phyloP scores from a whole-genome alignment of 1,284 basidiomycete genomes.

The Cerrena zonata region DNA sequence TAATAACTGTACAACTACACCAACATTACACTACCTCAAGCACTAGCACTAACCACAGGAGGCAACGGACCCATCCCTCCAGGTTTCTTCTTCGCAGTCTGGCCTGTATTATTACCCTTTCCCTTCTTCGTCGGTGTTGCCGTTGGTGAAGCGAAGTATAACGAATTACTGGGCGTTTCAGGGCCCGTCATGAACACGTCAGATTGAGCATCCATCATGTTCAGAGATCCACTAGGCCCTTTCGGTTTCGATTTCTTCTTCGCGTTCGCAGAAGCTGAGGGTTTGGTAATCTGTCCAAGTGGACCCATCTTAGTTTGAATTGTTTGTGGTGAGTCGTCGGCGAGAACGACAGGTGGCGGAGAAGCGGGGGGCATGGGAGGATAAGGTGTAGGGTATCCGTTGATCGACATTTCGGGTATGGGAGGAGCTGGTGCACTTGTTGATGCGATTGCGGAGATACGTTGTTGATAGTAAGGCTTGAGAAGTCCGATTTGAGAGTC shows the following conservation, averaged over 20 bases:
- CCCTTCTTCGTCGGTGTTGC: slow-evolving; percentile 24
- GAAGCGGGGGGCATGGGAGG: slow-evolving; percentile 4
- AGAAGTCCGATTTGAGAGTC: slow-evolving; percentile 82
- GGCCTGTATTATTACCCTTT: slow-evolving; percentile 15
- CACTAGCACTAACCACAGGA: slow-evolving; percentile 50
- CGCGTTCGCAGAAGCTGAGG: slow-evolving; percentile 22
- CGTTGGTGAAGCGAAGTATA: slow-evolving; percentile 12
- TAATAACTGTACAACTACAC: no score
- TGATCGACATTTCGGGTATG: not conserved
- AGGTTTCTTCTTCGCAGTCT: slow-evolving; percentile 28
- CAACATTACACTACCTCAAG: no score
- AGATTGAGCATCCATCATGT: slow-evolving; percentile 4
- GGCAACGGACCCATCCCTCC: slow-evolving; percentile 33
- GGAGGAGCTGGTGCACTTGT: not conserved
- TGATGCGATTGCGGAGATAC: slow-evolving; percentile 42
- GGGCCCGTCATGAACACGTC: slow-evolving; percentile 2
- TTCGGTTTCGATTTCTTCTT: slow-evolving; percentile 37
- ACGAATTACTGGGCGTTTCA: slow-evolving; percentile 1
- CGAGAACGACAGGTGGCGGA: slow-evolving; percentile 32
- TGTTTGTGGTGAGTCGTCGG: slow-evolving; percentile 56
- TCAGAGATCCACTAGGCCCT: slow-evolving; percentile 18
- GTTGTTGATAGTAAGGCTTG: slow-evolving; percentile 66
- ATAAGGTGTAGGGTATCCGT: not conserved
- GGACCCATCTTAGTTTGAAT: slow-evolving; percentile 68
- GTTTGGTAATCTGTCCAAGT: slow-evolving; percentile 50